Evolutionary conservation across 1,139 yeast species (phyloP).

Genomic region (Candida labiduridarum): DNA sequence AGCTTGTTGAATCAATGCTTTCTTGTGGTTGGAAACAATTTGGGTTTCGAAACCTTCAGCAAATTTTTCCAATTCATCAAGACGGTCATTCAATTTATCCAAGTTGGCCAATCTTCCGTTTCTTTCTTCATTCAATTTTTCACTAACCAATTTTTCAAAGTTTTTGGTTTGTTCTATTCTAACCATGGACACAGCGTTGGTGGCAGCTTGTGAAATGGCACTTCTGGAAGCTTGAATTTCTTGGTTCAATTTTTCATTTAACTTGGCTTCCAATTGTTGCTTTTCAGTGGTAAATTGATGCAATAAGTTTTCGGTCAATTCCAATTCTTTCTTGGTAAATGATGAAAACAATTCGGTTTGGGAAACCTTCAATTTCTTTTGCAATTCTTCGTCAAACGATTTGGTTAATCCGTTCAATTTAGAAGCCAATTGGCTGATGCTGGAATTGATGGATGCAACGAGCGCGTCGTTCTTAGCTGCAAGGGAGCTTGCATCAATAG

Average conservation of each 20-base stretch:
- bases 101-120: constrained; percentile 76
- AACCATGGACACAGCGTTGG: constrained; percentile 72
- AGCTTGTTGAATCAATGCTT: constrained; percentile 59
- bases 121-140: constrained; percentile 78
- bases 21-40: constrained; percentile 56
- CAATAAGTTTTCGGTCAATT: constrained; percentile 51
- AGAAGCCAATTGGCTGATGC: constrained; percentile 32
- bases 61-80: constrained; percentile 60
- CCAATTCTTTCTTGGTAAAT: constrained; percentile 58
- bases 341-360: constrained; percentile 57
- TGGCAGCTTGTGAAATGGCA: constrained; percentile 72
- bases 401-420: constrained; percentile 40
- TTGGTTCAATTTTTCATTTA: constrained; percentile 56
- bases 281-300: constrained; percentile 57
- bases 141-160: constrained; percentile 64
- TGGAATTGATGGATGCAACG: constrained; percentile 34
- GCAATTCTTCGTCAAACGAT: constrained; percentile 46
- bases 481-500: constrained; percentile 46
- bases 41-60: constrained; percentile 61
- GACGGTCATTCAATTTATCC: constrained; percentile 57
- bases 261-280: constrained; percentile 61
- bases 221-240: constrained; percentile 74
- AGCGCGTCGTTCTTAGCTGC: constrained; percentile 33
- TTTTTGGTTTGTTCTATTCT: constrained; percentile 73
- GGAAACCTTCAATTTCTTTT: constrained; percentile 36